Evolutionary conservation across 2,329 filamentous ascomycete species (phyloP).

Genomic region (Scedosporium apiospermum): DNA sequence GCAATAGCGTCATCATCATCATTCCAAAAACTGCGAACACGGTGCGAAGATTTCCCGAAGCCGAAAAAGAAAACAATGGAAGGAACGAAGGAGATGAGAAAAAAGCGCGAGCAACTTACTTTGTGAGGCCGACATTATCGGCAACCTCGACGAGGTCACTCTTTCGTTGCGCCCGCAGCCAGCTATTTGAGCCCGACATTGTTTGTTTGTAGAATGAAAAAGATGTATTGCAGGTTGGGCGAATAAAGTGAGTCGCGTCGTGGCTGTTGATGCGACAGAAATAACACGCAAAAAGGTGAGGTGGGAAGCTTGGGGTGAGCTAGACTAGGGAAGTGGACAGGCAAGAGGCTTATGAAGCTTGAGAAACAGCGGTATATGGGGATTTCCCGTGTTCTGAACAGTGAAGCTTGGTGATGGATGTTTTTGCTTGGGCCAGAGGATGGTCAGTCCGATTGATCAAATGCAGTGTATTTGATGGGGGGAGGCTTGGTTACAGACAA

Average conservation of each 20-base stretch:
- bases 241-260: background rate
- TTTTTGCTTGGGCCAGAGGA: slow-evolving; percentile 11
- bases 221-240: background rate
- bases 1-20: background rate
- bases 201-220: background rate
- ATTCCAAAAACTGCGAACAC: background rate
- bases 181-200: slow-evolving; percentile 57
- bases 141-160: slow-evolving; percentile 67
- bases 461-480: slow-evolving; percentile 1
- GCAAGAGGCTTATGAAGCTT: background rate
- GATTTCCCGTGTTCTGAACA: background rate
- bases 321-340: background rate
- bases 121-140: slow-evolving; percentile 56
- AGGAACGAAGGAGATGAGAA: background rate
- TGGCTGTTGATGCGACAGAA: background rate
- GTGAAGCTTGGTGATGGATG: background rate
- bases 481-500: too few species aligned
- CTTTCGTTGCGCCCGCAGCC: slow-evolving; percentile 77
- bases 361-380: background rate
- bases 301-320: background rate
- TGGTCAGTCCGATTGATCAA: slow-evolving; percentile 3
- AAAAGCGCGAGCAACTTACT: slow-evolving; percentile 42
- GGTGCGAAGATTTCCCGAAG: background rate
- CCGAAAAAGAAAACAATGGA: slow-evolving; percentile 1
- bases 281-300: background rate